Evolutionary conservation across 139 green algal genomes (phyloP).

Genomic region (Tetradesmus lagerheimii): DNA sequence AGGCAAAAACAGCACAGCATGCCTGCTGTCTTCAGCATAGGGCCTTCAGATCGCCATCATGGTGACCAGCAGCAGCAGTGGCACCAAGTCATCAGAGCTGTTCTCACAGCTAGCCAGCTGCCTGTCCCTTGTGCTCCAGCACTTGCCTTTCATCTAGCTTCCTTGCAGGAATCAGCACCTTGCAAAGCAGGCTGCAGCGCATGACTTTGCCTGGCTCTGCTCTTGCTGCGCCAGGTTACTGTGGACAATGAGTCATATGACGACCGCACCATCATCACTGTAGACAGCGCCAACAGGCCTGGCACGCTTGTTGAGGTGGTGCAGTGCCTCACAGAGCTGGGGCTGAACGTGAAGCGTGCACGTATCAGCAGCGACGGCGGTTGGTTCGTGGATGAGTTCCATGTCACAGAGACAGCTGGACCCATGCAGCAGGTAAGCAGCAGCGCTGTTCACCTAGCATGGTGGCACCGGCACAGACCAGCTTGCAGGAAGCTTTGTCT

Average conservation of each 20-base stretch:
- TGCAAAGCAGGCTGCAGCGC: not conserved
- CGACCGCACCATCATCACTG: slow-evolving; percentile 84
- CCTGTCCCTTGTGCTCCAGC: not conserved
- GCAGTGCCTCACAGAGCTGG: slow-evolving; percentile 95
- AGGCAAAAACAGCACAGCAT: not conserved
- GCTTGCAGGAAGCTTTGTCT: not conserved
- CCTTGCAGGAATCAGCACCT: not conserved
- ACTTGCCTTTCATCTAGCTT: not conserved
- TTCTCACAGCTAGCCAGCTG: not conserved
- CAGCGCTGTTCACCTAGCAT: not conserved
- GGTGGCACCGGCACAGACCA: not conserved
- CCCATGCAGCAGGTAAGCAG: slow-evolving; percentile 35
- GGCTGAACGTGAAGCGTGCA: slow-evolving; percentile 85
- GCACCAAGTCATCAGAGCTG: not conserved
- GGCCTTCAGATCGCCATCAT: not conserved
- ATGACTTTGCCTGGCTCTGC: not conserved
- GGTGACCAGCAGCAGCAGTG: not conserved
- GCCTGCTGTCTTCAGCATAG: not conserved
- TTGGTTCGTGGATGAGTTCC: slow-evolving; percentile 96
- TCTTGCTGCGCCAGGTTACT: slow-evolving; percentile 37
- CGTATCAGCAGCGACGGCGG: slow-evolving; percentile 94
- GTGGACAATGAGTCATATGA: slow-evolving; percentile 87
- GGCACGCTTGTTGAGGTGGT: slow-evolving; percentile 97
- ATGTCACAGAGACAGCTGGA: slow-evolving; percentile 38
- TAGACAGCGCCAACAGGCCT: slow-evolving; percentile 96